Base-by-base conservation (phyloP, 2,329 filamentous ascomycete species). In the Bretziella fagacearum region DNA sequence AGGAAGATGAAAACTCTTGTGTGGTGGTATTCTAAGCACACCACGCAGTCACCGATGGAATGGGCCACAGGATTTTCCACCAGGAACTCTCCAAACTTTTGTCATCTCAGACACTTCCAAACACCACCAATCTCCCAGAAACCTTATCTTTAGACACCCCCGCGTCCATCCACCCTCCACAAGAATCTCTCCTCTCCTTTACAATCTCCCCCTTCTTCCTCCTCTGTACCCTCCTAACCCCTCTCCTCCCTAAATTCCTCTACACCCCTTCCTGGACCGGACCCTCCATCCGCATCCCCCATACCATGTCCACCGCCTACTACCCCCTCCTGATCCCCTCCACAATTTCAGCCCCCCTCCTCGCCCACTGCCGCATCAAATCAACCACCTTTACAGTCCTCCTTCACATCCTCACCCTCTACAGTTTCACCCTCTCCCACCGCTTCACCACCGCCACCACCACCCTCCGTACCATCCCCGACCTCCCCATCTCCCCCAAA, bases 21-120 rank as follows among this genome's bases (percentile, higher is more conserved):
- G 64, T 73, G 42, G 50, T 71, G 10, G 52, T 65, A 4, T 71
- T 74, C 52, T 60, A 63, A 4, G 70, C 61, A 27, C 73, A 77
- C 51, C 73, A 77, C 52, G 61, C 64, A 0, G 58, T 76, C 15
- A 62, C 63, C 20, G 73, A 77, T 52, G 73, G 73, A 1, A 59
- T 63, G 10, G 65, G 66, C 52, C 67, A 65, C 0, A 57, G 59
- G 23, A 54, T 63, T 2, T 74, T 77, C 52, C 73, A 77, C 51
- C 56, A 62, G 25, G 58, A 61, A 1, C 57, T 77, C 0, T 60
- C 69, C 3, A 53, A 57, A 2, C 63, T 68, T 3, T 58, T 75
- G 2, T 64, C 62, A 48, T 45, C 22, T 10, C 33, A n/a, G 11
- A 6, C 3, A 7, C 20, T 22, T 23, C 8, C 10, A 23, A n/a